Evolutionary conservation across 108 stramenopile species (phyloP), one percentile per base, ranked within the genome.

Genomic region (Skeletonema costatum): DNA sequence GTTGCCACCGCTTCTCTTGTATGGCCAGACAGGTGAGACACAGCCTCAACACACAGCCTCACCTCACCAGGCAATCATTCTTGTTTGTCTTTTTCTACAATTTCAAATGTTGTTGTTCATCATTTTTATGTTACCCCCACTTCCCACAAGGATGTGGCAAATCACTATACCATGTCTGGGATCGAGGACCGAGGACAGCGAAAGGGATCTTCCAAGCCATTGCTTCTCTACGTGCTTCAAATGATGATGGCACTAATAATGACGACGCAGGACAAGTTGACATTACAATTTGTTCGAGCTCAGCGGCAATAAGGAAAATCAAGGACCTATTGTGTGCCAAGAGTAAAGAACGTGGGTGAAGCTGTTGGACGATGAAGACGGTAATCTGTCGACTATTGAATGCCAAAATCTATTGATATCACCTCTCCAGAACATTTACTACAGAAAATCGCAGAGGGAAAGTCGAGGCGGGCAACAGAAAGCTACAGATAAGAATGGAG

Each of bases 11-110:
- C 77, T 87, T 56, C 74, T 91, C 19, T 82, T 89, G 76, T 89
- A 85, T 44, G 90, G 90, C 32, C 90, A 91, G 71, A 90, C 89
- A 4, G 89, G 89, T 3, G n/a, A n/a, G n/a, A n/a, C n/a, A n/a
- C n/a, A n/a, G n/a, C n/a, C n/a, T n/a, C n/a, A n/a, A n/a, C n/a
- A n/a, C n/a, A n/a, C n/a, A n/a, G n/a, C n/a, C n/a, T n/a, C n/a
- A n/a, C n/a, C n/a, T n/a, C n/a, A n/a, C n/a, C n/a, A n/a, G n/a
- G n/a, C n/a, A n/a, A n/a, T n/a, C 25, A 25, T 25, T 25, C 25
- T 25, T 25, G 0, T 25, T 25, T 25, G n/a, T 25, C 25, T 25
- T 25, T 25, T 25, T 25, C 25, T 25, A 25, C 25, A 25, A 25
- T 25, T 25, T 25, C 25, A 25, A 25, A 25, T 25, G n/a, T n/a